Evolutionary conservation across 306 rosid species (phyloP), one percentile per base, ranked within the genome.

Genomic region (Lathyrus oleraceus): DNA sequence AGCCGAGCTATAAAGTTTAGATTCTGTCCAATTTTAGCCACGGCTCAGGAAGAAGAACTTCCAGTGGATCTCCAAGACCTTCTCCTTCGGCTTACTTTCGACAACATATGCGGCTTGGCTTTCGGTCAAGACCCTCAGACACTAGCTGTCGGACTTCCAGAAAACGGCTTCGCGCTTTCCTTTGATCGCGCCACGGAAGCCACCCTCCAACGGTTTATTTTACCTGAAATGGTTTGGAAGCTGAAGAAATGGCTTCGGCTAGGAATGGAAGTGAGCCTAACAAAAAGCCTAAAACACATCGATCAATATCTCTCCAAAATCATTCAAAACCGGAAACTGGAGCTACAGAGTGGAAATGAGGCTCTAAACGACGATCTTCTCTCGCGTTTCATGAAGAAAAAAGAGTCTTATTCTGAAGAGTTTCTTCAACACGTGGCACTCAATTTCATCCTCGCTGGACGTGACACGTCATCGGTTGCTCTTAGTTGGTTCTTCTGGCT

Each of bases 371-470:
- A 93, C 8, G 98, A 93, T 45, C 20, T 93, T 35, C 52, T 90
- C 0, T 93, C 98, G 0, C 82, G 98, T 52, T 93, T 93, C 81
- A 90, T 93, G 94, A 93, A 77, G 86, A 93, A 85, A 23, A 93
- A 83, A 11, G 96, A 85, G 14, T 64, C 86, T 12, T 93, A 90
- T 85, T 69, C 98, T 0, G 82, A 90, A 36, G 40, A 71, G 42
- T 93, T 90, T 27, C 94, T 93, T 15, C 94, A 89, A 66, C 84
- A 88, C 21, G 98, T 93, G 82, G 90, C 89, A 0, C 94, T 93
- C 25, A 93, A 93, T 43, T 93, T 93, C 88, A 93, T 93, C 81
- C 87, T 93, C 6, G 98, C 98, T 23, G 98, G 98, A 60, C 87
- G 98, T 0, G 97, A 93, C 90, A 93, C 98, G 8, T 93, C 98